Base-by-base conservation (phyloP, 2,329 filamentous ascomycete species). In the Cladosporium oxysporum region DNA sequence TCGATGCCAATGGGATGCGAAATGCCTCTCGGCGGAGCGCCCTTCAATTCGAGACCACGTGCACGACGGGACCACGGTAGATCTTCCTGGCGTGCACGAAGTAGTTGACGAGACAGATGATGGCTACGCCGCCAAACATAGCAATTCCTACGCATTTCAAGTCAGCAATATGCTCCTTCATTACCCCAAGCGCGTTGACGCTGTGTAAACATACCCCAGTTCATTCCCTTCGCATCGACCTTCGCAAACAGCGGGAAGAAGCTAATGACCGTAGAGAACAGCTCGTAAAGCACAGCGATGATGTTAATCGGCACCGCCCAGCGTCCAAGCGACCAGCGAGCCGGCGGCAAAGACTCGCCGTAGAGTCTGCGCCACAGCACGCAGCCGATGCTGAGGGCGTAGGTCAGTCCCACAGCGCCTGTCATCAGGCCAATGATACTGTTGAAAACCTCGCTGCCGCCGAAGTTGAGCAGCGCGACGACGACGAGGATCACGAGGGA, bases 401-500 rank as follows among this genome's bases (percentile, higher is more conserved):
- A 74, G 3, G 72, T 71, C n/a, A 79, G 72, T 2, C 79, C 79
- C 14, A 73, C 76, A 10, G 77, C 74, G 5, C 75, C 76, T 44
- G 71, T 70, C 44, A 71, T 70, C n/a, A 82, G 74, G 3, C 78
- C 76, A 29, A 81, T 76, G 52, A 81, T 79, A 49, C 78, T 78
- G 67, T 78, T 76, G 65, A 83, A 77, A 21, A 78, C 78, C n/a
- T 79, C 77, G 23, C 76, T 79, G 47, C 74, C 75, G 47, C 76
- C 77, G 37, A 79, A 69, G 59, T 76, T 78, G 31, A 76, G 72
- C 18, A 76, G 66, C 12, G 71, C 69, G 10, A 76, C 68, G 41
- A 76, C 61, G 50, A 71, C 70, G 37, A 72, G 60, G 26, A 70
- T 71, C 28, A 73, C 64, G 3, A 72, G 63, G 5, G 69, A 64